Evolutionary conservation across 495 filamentous ascomycete genomes (phyloP), one percentile per base, ranked within the genome.

Genomic region (Clohesyomyces aquaticus): DNA sequence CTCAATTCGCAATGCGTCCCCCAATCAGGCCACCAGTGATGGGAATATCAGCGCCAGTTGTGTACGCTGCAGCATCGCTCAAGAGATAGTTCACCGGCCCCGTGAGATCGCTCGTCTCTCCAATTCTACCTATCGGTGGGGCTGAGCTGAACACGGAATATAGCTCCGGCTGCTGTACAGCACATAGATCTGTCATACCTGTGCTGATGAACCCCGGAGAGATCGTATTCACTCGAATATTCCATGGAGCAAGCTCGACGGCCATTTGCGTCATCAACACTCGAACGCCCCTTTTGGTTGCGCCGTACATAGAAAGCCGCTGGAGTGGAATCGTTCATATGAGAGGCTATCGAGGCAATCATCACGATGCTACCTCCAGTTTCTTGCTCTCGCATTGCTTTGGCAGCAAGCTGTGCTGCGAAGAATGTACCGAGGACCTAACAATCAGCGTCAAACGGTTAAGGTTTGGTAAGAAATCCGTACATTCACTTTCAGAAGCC

Each of bases 191-290:
- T n/a, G n/a, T n/a, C n/a, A n/a, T n/a, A n/a, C n/a, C n/a, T n/a
- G n/a, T n/a, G n/a, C n/a, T n/a, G n/a, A 47, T 58, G 38, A 26
- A 71, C 29, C 68, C 68, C 23, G 68, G 68, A 4, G 66, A 68
- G 1, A 71, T 54, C 18, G 19, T 59, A 47, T 71, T 71, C 28
- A 71, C 68, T 10, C 68, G 55, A 35, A 71, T 66, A 27, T 50
- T 35, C 29, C 21, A 35, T 14, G 43, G 28, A 9, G 68, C 68
- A 12, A 71, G 47, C 35, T 71, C 68, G 14, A 61, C 65, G 1
- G 19, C 52, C 11, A 71, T 29, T 21, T 48, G 46, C 49, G 21
- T 56, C 8, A 29, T 27, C 4, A 70, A 32, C 10, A 29, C 4
- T 14, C 4, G 1, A 3, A 67, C 52, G 4, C 58, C 63, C 2